Evolutionary conservation across 1,139 yeast genomes (phyloP), one percentile per base, ranked within the genome.

Genomic region (Nakaseomyces sp.): DNA sequence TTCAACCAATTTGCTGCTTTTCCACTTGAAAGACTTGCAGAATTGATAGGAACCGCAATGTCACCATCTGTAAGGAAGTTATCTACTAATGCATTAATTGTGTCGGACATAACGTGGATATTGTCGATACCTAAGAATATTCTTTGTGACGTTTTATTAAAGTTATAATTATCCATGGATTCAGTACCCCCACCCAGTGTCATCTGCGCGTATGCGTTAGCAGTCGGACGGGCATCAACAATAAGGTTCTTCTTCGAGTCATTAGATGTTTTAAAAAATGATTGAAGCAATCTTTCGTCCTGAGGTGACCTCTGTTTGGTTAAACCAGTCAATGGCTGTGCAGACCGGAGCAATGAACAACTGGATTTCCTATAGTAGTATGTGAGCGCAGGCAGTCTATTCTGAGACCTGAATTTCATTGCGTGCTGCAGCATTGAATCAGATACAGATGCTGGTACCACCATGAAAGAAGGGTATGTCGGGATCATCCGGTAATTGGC

Each of bases 181-280:
- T 91, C 98, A 0, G 96, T 83, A 0, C 98, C 98, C 5, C 97
- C 98, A 5, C 98, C 98, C 22, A 91, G 66, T 0, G 97, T 97
- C 46, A 88, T 87, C 58, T 91, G 98, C 0, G 96, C 98, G 78
- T 88, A 77, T 9, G 98, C 97, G 63, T 91, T 91, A 0, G 96
- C 83, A 10, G 88, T 65, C 0, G 98, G 98, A 46, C 98, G 70
- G 20, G 95, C 83, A 66, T 91, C 98, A 2, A 88, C 91, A 32
- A 91, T 79, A 37, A 91, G 63, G 53, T 89, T 88, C 42, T 75
- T 72, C 43, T 76, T 61, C 7, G 20, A 29, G 10, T 36, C 22
- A 56, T 28, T 53, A 50, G 24, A 44, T 48, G 40, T 17, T 13
- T 37, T 36, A 60, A 89, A 88, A 16, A 86, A 79, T 49, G 88